phyloP scores from a whole-genome alignment of 306 rosid species.

The Crataegus laevigata region DNA sequence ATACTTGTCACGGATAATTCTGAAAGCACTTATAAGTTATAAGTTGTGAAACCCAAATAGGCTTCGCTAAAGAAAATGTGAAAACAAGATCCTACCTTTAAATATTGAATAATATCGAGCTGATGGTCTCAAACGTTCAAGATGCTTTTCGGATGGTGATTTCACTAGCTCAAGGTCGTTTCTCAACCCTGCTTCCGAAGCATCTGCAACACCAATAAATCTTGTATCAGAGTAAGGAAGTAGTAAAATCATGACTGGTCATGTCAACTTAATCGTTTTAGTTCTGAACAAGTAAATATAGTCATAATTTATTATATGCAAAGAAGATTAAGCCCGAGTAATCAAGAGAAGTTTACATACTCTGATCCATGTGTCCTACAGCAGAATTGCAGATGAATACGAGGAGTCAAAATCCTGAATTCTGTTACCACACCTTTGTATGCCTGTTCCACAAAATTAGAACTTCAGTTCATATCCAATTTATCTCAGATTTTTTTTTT shows the following conservation, averaged over 20 bases:
- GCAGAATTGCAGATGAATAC: slow-evolving; percentile 8
- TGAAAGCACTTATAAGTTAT: background rate
- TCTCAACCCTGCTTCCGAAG: slow-evolving; percentile 33
- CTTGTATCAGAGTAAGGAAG: slow-evolving; percentile 12
- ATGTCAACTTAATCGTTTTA: background rate
- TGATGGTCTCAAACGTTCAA: slow-evolving; percentile 61
- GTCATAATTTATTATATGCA: background rate
- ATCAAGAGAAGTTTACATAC: slow-evolving; percentile 24
- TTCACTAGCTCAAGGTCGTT: slow-evolving; percentile 45
- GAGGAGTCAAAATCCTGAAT: slow-evolving; percentile 14
- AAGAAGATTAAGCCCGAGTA: background rate
- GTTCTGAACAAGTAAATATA: background rate
- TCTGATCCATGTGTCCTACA: slow-evolving; percentile 52
- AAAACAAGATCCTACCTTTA: slow-evolving; percentile 40
- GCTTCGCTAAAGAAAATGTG: background rate
- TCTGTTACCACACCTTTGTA: slow-evolving; percentile 9
- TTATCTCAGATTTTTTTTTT: background rate
- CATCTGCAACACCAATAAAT: slow-evolving; percentile 43
- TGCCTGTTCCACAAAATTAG: slow-evolving; percentile 34
- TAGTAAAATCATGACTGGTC: background rate
- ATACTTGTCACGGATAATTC: background rate
- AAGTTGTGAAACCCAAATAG: background rate
- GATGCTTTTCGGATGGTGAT: slow-evolving; percentile 54
- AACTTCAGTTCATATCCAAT: slow-evolving; percentile 12
- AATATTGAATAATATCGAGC: slow-evolving; percentile 59